These are phyloP conservation scores for Effrenium voratum DNA, from an alignment of 73 alveolate genomes.

Conservation along the genomic window DNA sequence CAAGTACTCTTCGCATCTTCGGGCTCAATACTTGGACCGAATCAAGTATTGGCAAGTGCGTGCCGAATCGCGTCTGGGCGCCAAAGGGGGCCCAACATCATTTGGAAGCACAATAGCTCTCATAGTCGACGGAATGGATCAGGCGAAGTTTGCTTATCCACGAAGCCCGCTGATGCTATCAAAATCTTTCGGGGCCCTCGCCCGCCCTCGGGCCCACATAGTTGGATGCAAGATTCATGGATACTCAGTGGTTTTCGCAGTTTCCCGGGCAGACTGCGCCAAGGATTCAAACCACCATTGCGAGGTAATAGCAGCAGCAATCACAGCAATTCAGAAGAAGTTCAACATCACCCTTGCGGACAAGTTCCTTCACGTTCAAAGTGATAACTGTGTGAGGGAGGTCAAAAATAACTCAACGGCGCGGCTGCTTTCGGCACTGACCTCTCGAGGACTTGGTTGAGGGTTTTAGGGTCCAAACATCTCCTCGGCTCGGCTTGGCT, in stretches of 20 bases:
- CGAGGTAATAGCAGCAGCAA: background rate
- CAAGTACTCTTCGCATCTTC: background rate
- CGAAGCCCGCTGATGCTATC: background rate
- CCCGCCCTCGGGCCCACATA: constrained; percentile 37
- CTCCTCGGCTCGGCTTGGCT: too few species aligned
- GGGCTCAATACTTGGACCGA: background rate
- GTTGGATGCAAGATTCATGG: background rate
- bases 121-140: constrained; percentile 24
- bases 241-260: background rate
- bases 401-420: background rate
- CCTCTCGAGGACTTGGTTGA: background rate
- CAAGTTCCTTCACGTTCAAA: background rate
- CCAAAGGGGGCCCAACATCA: too few species aligned
- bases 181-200: background rate
- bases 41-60: background rate
- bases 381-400: background rate
- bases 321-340: background rate
- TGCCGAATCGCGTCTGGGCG: background rate
- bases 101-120: too few species aligned
- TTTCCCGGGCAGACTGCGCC: background rate
- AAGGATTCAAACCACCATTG: constrained; percentile 6
- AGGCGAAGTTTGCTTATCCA: constrained; percentile 10
- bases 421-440: background rate
- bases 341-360: background rate
- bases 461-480: background rate